Percentiles rank a stretch among this genome's conserved stretches.
phyloP scores from a whole-genome alignment of 371 early-diverging fungal genomes.

The Mucor indicus region DNA sequence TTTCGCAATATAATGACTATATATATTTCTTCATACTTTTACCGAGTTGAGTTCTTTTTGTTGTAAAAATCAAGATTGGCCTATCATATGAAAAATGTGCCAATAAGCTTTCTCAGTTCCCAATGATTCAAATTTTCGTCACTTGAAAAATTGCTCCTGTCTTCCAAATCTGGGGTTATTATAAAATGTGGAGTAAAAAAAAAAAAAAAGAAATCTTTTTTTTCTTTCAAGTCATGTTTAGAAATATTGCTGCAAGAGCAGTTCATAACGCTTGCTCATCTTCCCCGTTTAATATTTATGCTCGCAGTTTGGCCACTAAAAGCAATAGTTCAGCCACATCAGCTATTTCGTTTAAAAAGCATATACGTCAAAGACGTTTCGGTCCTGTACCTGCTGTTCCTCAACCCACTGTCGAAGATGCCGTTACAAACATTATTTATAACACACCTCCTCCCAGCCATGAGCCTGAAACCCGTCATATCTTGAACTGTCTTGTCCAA shows the following conservation, averaged over 20 bases:
- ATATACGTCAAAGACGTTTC: conserved; percentile 54
- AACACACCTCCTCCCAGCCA: conserved; percentile 75
- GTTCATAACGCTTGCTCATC: conserved; percentile 3
- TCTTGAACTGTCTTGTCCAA: conserved; percentile 91
- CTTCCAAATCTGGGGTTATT: too few species aligned
- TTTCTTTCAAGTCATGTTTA: background rate
- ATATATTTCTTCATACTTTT: too few species aligned
- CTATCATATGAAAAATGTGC: conserved; percentile 16
- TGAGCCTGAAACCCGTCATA: conserved; percentile 67
- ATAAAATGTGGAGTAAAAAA: too few species aligned
- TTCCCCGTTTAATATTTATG: conserved; percentile 4
- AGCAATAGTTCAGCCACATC: conserved; percentile 42
- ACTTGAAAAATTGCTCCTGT: too few species aligned
- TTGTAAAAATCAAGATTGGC: too few species aligned
- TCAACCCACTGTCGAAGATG: conserved; percentile 71
- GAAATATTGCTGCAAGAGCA: background rate
- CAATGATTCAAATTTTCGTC: conserved; percentile 26
- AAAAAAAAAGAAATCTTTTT: too few species aligned
- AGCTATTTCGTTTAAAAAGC: conserved; percentile 56
- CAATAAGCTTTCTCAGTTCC: conserved; percentile 14
- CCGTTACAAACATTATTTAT: conserved; percentile 87
- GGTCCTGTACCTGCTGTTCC: conserved; percentile 42
- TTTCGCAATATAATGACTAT: too few species aligned
- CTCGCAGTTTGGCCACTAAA: conserved; percentile 9
- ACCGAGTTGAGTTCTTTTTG: too few species aligned